Evolutionary conservation across 306 rosid species (phyloP).

Genomic region (Lagenaria siceraria): DNA sequence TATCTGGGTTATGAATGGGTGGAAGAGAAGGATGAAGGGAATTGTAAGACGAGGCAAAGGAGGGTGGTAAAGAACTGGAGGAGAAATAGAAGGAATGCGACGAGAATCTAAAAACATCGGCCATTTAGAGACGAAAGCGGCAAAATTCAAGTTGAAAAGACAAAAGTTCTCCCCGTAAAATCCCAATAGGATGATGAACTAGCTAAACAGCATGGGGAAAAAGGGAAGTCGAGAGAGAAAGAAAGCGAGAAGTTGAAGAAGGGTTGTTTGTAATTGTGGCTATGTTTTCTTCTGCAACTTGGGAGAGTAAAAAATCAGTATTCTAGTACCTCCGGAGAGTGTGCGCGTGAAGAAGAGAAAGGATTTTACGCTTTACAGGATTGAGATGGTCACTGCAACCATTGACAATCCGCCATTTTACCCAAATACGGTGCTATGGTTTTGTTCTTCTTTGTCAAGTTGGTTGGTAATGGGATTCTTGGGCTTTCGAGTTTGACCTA

Average conservation of each 20-base stretch:
- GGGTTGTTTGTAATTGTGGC: not conserved
- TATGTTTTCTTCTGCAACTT: not conserved
- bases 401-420: not conserved
- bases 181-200: not conserved
- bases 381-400: not conserved
- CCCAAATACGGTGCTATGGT: not conserved
- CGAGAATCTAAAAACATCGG: slow-evolving; percentile 50
- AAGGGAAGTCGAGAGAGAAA: not conserved
- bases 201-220: not conserved
- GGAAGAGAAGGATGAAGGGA: slow-evolving; percentile 26
- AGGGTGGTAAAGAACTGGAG: slow-evolving; percentile 30
- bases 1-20: slow-evolving; percentile 10
- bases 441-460: not conserved
- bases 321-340: not conserved
- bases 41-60: slow-evolving; percentile 29
- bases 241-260: not conserved
- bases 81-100: slow-evolving; percentile 40
- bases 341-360: not conserved
- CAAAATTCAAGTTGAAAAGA: not conserved
- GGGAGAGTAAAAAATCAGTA: not conserved
- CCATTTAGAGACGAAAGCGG: slow-evolving; percentile 33
- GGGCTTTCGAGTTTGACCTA: not conserved
- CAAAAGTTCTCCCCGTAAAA: not conserved
- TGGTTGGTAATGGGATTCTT: not conserved
- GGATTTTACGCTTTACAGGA: not conserved